Percentiles rank a stretch among this genome's conserved stretches.
phyloP scores from a whole-genome alignment of 257 asterid species.

The Gentiana dahurica region DNA sequence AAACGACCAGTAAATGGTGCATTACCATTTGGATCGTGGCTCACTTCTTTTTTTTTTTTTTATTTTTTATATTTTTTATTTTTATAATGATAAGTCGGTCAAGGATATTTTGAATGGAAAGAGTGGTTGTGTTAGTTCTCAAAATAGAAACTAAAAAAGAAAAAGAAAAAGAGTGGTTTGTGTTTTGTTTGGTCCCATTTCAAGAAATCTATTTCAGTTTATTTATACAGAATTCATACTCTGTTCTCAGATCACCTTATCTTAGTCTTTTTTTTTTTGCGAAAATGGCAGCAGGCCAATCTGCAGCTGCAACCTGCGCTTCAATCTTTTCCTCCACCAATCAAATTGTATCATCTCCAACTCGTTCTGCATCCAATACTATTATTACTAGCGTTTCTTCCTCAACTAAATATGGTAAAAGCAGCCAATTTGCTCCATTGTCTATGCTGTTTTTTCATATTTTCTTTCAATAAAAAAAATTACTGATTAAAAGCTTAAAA shows the following conservation, averaged over 20 bases:
- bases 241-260: constrained; percentile 1
- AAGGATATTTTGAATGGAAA: too few relatives aligned
- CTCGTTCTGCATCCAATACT: constrained; percentile 15
- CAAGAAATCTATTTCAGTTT: neutral
- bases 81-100: too few relatives aligned
- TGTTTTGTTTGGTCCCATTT: constrained; percentile 13
- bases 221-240: neutral
- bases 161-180: too few relatives aligned
- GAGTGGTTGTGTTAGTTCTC: too few relatives aligned
- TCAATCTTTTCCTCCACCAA: constrained; percentile 36
- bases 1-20: too few relatives aligned
- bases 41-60: too few relatives aligned
- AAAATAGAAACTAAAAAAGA: too few relatives aligned
- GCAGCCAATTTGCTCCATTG: neutral
- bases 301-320: constrained; percentile 22
- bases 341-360: constrained; percentile 35
- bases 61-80: too few relatives aligned
- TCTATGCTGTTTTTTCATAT: constrained; percentile 2
- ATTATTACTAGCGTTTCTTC: constrained; percentile 10
- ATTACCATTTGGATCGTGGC: too few relatives aligned
- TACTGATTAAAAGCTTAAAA: neutral
- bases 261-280: neutral
- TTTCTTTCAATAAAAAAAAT: neutral
- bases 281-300: constrained; percentile 3
- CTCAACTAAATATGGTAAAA: constrained; percentile 12